Conservation (phyloP, 2,329 filamentous ascomycete genomes). For the Ustulina deusta region DNA sequence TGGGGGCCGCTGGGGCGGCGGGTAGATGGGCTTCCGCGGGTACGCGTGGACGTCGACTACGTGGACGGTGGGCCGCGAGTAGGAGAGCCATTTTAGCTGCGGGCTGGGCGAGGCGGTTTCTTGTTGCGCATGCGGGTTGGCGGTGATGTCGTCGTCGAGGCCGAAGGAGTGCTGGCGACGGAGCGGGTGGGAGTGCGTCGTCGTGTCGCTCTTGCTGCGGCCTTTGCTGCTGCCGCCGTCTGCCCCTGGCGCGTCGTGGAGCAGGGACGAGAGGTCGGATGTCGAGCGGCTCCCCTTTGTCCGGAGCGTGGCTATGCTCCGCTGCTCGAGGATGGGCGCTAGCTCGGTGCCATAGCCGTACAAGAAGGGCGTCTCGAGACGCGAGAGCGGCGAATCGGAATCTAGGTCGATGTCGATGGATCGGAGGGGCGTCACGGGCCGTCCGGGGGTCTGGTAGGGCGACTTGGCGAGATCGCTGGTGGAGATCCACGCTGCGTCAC, state of each 20-base stretch:
- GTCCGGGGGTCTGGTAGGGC: conserved; percentile 42
- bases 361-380: conserved; percentile 51
- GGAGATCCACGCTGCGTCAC: conserved; percentile 54
- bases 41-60: conserved; percentile 48
- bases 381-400: conserved; percentile 49
- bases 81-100: conserved; percentile 26
- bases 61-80: conserved; percentile 42
- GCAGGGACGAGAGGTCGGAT: conserved; percentile 48
- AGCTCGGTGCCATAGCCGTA: conserved; percentile 57
- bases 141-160: conserved; percentile 51
- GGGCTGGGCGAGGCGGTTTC: conserved; percentile 16
- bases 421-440: conserved; percentile 37
- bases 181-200: conserved; percentile 35
- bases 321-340: conserved; percentile 57
- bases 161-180: conserved; percentile 53
- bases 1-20: conserved; percentile 35
- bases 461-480: conserved; percentile 46
- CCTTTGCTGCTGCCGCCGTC: conserved; percentile 8
- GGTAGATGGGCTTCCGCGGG: conserved; percentile 45
- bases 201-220: conserved; percentile 26
- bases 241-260: conserved; percentile 43
- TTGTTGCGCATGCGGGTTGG: conserved; percentile 14
- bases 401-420: conserved; percentile 42
- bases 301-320: conserved; percentile 53
- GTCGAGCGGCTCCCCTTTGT: conserved; percentile 43